Base-by-base conservation (phyloP, 768 basidiomycete genomes). In the Suillus ampliporus region DNA sequence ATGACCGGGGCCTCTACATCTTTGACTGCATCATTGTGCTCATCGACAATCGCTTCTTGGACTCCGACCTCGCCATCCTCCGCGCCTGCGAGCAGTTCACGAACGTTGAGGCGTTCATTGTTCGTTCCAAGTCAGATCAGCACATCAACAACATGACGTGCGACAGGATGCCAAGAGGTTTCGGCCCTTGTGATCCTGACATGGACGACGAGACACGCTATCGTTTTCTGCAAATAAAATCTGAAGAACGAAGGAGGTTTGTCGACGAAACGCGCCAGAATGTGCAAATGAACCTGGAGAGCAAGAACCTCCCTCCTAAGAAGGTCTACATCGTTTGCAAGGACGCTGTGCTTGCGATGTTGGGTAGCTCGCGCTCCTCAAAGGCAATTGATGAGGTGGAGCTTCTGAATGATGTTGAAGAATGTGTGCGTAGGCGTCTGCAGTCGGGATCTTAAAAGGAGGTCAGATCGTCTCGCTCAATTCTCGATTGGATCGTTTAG, bases 1-100 rank as follows among this genome's bases (percentile, higher is more conserved):
- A 72, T 37, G 57, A 63, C 14, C 68, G 70, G 44, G 71, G 71
- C 6, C 67, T 74, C 10, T 64, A 58, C 46, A 57, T 64, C 41
- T 67, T 64, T 26, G 66, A 67, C 52, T 61, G 58, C 61, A 50
- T 67, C 37, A 62, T 67, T 15, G 50, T 67, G 17, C 52, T 64
- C 34, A 64, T 64, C 60, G 66, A 67, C 63, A 62, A 58, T 34
- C 66, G 66, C 23, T 57, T 67, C 50, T 59, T 64, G 11, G 58
- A 40, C 11, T 54, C 63, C 11, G 66, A 67, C 37, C 34, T 67
- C 38, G 63, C 63, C 48, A 62, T 67, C 17, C 59, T 67, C 37
- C 48, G 40, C 41, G 53, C 50, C n/a, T 64, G 64, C 46, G 57
- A 48, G 35, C 63, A 61, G 40, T 59, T 64, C 23, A 50, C 37